phyloP scores from a whole-genome alignment of 2,329 filamentous ascomycete species.

The Ophiostoma ulmi region DNA sequence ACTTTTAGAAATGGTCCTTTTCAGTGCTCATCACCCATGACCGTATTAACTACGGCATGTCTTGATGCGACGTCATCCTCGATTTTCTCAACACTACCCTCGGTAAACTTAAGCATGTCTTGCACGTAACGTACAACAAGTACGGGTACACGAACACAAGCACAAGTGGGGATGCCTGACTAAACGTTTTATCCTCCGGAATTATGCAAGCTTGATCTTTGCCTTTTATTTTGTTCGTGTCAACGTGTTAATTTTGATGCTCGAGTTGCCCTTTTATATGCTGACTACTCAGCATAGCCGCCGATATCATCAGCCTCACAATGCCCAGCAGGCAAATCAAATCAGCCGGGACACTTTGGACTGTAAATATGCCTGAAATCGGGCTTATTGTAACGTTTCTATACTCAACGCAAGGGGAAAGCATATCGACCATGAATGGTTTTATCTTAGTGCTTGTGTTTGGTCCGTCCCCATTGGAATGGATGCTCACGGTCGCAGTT shows the following conservation, averaged over 20 bases:
- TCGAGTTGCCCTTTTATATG: not conserved
- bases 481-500: not conserved
- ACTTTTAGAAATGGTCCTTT: not conserved
- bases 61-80: not conserved
- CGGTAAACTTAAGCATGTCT: constrained; percentile 6
- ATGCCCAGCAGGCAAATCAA: not conserved
- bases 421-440: not conserved
- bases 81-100: not conserved
- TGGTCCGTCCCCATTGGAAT: not conserved
- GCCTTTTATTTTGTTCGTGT: not conserved
- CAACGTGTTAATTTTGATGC: not conserved
- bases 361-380: not conserved
- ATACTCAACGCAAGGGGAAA: not conserved
- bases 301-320: not conserved
- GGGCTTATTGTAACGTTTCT: not conserved
- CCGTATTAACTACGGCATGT: not conserved
- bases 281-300: not conserved
- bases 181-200: not conserved
- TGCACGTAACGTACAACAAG: not conserved
- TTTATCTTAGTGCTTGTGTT: not conserved
- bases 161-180: not conserved
- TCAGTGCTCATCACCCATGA: too few relatives aligned
- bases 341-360: not conserved
- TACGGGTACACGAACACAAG: not conserved
- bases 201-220: not conserved